Conservation (phyloP, 768 basidiomycete species). For the Pleurotus djamor region DNA sequence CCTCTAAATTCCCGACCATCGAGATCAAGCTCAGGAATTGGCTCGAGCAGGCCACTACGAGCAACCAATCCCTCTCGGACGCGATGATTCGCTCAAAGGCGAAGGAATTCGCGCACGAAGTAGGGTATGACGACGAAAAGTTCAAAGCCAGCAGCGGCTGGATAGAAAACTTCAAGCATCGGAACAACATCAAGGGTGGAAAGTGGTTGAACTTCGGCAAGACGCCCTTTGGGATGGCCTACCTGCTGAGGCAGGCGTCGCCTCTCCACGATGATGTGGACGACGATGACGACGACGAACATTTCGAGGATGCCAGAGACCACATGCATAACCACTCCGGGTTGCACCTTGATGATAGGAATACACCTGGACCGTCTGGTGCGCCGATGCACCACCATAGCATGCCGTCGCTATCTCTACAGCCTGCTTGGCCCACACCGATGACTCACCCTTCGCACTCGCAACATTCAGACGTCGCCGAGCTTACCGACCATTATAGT, state of each 20-base stretch:
- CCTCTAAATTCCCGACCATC: conserved; percentile 79
- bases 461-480: neutral
- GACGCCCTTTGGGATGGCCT: conserved; percentile 25
- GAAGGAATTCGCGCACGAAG: conserved; percentile 55
- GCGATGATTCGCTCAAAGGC: conserved; percentile 62
- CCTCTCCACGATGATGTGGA: conserved; percentile 23
- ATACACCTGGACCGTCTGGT: neutral
- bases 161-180: conserved; percentile 90
- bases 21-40: conserved; percentile 63
- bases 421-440: conserved; percentile 15
- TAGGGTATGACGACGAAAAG: conserved; percentile 60
- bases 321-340: neutral
- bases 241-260: conserved; percentile 11
- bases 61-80: conserved; percentile 56
- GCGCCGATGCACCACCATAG: neutral
- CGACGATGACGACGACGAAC: conserved; percentile 19
- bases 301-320: conserved; percentile 10
- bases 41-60: conserved; percentile 53
- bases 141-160: conserved; percentile 94
- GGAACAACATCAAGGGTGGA: conserved; percentile 73
- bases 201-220: conserved; percentile 44
- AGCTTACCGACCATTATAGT: neutral
- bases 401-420: conserved; percentile 15
- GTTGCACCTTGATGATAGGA: neutral
- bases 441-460: neutral